Evolutionary conservation across 192 early-diverging fungal species (phyloP), one percentile per base, ranked within the genome.

Genomic region (Lobulomyces angularis): DNA sequence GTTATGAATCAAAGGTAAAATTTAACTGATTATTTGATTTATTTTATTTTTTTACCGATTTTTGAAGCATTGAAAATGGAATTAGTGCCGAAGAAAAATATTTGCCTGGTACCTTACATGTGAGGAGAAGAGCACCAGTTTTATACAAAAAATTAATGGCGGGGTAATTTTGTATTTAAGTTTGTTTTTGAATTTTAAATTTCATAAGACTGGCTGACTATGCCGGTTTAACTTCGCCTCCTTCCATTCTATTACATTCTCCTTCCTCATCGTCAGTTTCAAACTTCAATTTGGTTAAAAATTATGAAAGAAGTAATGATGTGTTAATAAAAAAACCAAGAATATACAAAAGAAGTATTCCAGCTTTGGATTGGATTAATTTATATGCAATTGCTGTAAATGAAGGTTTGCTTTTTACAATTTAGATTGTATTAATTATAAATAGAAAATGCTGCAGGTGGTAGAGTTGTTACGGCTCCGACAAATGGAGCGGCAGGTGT

Each of bases 311-410:
- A n/a, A n/a, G n/a, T n/a, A n/a, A n/a, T n/a, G n/a, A n/a, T n/a
- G n/a, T n/a, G n/a, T n/a, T n/a, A n/a, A n/a, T n/a, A n/a, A n/a
- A n/a, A n/a, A n/a, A n/a, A n/a, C n/a, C n/a, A n/a, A n/a, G n/a
- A n/a, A n/a, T n/a, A n/a, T n/a, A n/a, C n/a, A 73, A 84, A 49
- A 54, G 69, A 41, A 64, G 67, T 41, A 56, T 89, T 22, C 88
- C 90, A 1, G 86, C 87, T 9, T 58, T 96, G 7, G 91, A 96
- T 50, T 90, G 86, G 53, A 62, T 96, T 1, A 85, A 82, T 1
- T 77, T 90, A 5, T 96, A 92, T 37, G 91, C 91, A 22, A 84
- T 96, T 47, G 87, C 91, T 9, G 91, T 96, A 19, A 96, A 96
- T 43, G 91, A 96, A 59, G 86, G 38, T 39, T 21, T 2, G 37